A percentile compares a stretch with the other conserved stretches of the same genome.
Evolutionary conservation across 208 protist genomes (phyloP).

Genomic region (Acanthamoeba triangularis): DNA sequence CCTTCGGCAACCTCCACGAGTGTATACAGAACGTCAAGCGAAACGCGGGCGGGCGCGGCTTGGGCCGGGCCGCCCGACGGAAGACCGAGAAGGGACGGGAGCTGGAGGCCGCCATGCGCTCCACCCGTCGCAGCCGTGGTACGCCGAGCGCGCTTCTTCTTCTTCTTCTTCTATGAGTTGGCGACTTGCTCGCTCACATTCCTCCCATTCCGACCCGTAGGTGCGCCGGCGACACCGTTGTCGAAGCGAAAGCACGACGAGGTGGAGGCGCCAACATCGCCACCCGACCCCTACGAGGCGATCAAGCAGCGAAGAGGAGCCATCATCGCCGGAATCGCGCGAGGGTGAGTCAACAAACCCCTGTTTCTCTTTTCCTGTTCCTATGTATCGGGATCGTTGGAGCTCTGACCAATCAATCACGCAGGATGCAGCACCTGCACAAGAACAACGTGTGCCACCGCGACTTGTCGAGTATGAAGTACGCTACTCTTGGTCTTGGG

Average conservation of each 20-base stretch:
- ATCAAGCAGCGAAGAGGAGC: neutral
- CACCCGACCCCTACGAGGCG: neutral
- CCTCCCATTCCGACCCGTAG: neutral
- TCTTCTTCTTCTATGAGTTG: neutral
- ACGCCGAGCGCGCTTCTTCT: neutral
- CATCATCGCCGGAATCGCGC: slow-evolving; percentile 11
- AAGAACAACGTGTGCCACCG: slow-evolving; percentile 45
- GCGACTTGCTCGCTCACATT: too few species aligned
- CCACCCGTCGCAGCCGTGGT: neutral
- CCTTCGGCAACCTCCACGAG: slow-evolving; percentile 56
- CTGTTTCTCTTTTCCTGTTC: neutral
- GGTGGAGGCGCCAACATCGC: neutral
- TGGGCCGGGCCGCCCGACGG: neutral
- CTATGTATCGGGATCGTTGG: neutral
- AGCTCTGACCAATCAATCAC: too few species aligned
- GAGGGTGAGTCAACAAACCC: neutral
- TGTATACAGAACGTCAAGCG: neutral
- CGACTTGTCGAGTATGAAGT: slow-evolving; percentile 54
- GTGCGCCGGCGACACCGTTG: neutral
- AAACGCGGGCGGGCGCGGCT: neutral
- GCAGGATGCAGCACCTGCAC: slow-evolving; percentile 44
- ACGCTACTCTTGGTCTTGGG: neutral
- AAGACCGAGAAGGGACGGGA: neutral
- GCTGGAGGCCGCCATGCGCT: neutral
- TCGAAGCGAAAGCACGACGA: neutral